phyloP scores from a whole-genome alignment of 306 rosid species.

The Ammopiptanthus mongolicus region DNA sequence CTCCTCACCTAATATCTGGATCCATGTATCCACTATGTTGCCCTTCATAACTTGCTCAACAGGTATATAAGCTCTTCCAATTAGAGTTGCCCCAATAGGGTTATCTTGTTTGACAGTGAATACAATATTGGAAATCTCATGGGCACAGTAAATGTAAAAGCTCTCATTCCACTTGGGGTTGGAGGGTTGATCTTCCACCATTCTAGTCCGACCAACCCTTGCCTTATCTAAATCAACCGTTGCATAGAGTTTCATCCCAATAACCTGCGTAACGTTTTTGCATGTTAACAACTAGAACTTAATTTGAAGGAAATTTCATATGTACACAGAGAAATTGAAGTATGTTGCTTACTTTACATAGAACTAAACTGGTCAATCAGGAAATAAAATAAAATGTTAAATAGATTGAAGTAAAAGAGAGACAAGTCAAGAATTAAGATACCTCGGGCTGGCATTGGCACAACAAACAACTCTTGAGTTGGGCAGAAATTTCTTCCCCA shows the following conservation, averaged over 20 bases:
- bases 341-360: not conserved
- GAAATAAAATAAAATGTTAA: not conserved
- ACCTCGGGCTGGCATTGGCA: slow-evolving; percentile 52
- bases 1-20: slow-evolving; percentile 48
- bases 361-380: not conserved
- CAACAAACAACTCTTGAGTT: slow-evolving; percentile 41
- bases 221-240: slow-evolving; percentile 74
- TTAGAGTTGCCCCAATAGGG: slow-evolving; percentile 62
- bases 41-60: slow-evolving; percentile 41
- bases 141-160: slow-evolving; percentile 71
- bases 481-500: slow-evolving; percentile 36
- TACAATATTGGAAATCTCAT: slow-evolving; percentile 45
- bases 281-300: not conserved
- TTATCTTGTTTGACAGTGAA: slow-evolving; percentile 63
- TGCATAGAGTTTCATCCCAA: slow-evolving; percentile 56
- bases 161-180: slow-evolving; percentile 52
- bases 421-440: not conserved
- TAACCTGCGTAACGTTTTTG: slow-evolving; percentile 25
- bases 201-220: slow-evolving; percentile 51
- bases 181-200: slow-evolving; percentile 25
- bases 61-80: slow-evolving; percentile 78
- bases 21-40: slow-evolving; percentile 33
- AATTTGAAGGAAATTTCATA: not conserved
- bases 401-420: not conserved
- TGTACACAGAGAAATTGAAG: not conserved